Base-by-base conservation (phyloP, 73 alveolate species). In the Blepharisma japonicum region DNA sequence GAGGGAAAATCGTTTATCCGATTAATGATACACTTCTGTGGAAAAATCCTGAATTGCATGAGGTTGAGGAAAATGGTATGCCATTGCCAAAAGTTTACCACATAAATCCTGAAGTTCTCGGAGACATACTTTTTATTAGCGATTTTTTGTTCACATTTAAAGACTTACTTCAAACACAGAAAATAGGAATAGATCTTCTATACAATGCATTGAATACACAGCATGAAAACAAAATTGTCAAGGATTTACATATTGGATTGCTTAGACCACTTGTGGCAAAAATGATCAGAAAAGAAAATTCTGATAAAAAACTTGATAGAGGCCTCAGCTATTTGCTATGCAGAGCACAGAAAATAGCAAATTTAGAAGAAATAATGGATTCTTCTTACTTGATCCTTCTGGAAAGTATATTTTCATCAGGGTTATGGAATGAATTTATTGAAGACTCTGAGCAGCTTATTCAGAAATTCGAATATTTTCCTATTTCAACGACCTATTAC, bases 31-130 rank as follows among this genome's bases (percentile, higher is more conserved):
- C 14, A 14, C 14, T 61, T 11, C 14, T 61, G 23, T 61, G 74
- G 74, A 9, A n/a, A 14, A 61, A 61, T 14, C 74, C 74, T 61
- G 23, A 61, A 61, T 25, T 61, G 39, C 74, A 61, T 61, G 74
- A 39, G 14, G 14, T 61, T 3, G 49, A 61, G 50, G 14, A 18
- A 8, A 61, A 25, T 20, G 18, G 4, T 25, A 8, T 61, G 11
- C 74, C 74, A 20, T 32, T 32, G 3, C 49, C 47, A 20, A 39
- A 61, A 25, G 18, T 20, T 14, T 14, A 8, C 18, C 38, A n/a
- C 46, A 39, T 14, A 25, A 0, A n/a, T n/a, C 14, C 14, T 25
- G 47, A 25, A 20, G 14, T 61, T 8, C 23, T 61, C 5, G 38
- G 18, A 18, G 74, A 61, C 46, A 2, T 61, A 20, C 18, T 61